Evolutionary conservation across 345 rosid species (phyloP), one percentile per base, ranked within the genome.

Genomic region (Linum trigynum): DNA sequence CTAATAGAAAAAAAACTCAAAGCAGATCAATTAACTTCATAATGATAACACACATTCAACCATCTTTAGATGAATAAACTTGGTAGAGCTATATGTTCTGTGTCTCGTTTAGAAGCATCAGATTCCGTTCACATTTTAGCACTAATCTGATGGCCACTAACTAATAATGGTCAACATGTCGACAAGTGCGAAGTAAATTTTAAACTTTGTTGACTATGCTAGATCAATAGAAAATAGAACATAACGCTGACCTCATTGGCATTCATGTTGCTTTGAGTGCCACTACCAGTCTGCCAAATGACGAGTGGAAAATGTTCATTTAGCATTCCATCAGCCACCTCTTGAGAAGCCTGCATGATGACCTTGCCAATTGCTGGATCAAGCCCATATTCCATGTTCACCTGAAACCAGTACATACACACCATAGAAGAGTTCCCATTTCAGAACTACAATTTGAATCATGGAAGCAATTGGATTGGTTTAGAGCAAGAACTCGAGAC

Each of bases 251-350:
- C 98, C 97, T 94, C 99, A 70, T 94, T 94, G 60, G 99, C 99
- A 72, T 94, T 94, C 99, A 94, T 94, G 76, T 94, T 94, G 77
- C 97, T 90, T 74, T 94, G 99, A 72, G 99, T 94, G 37, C 99
- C 99, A 72, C 99, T 94, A 64, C 99, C 99, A 67, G 99, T 90
- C 83, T 94, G 99, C 99, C 99, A 94, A 3, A 90, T 84, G 55
- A 94, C 92, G 65, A 94, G 97, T 0, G 95, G 96, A 45, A 94
- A 94, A 69, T 90, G 97, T 75, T 90, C 96, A 12, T 75, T 86
- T 42, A 94, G 76, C 71, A 85, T 90, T 48, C 96, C 97, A 48
- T 88, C 95, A 0, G 97, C 95, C 2, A 94, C 97, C 80, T 94
- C 99, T 57, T 94, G 85, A 1, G 99, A 84, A 3, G 96, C 99